Base-by-base conservation (phyloP, 148 eudicot genomes). In the Heliamphora exappendiculata region DNA sequence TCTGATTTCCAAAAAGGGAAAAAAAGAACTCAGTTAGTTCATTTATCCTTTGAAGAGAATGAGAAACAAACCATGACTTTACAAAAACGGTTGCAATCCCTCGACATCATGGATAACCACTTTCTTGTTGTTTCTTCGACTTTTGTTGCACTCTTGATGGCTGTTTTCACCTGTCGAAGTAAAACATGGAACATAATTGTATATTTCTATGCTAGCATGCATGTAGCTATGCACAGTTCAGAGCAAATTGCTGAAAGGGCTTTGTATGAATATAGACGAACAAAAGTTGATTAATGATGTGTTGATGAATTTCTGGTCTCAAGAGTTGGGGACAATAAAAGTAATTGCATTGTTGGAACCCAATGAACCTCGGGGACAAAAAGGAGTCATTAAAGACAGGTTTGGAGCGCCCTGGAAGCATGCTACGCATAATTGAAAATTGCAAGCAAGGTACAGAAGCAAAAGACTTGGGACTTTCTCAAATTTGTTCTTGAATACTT, bases 41-140 rank as follows among this genome's bases (percentile, higher is more conserved):
- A 36, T 54, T 51, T 39, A 53, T n/a, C 66, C 66, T 24, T 58
- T 16, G 20, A 57, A 64, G 31, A 67, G 31, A 1, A 70, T 49
- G 67, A 76, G 60, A 74, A 72, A 81, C 89, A 69, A 47, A 92
- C 99, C 97, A 95, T 87, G 74, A 95, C 90, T 83, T 86, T 95
- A 78, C 93, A 89, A 60, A 95, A 95, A 53, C 98, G 96, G 73
- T 82, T 87, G 93, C 97, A 93, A 75, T 95, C 97, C 83, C 93
- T 86, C 45, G 88, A 36, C 98, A 95, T 95, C 66, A 80, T 89
- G 73, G 89, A 81, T 39, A 95, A 69, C 93, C 88, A 88, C 82
- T 81, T 87, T 76, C 34, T 85, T 26, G 97, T 80, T 22, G 83
- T 85, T 76, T 93, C 94, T 83, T 95, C 99, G 20, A 78, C 81